Conservation (phyloP, 2,329 filamentous ascomycete genomes). For the Aurifilum marmelostoma region DNA sequence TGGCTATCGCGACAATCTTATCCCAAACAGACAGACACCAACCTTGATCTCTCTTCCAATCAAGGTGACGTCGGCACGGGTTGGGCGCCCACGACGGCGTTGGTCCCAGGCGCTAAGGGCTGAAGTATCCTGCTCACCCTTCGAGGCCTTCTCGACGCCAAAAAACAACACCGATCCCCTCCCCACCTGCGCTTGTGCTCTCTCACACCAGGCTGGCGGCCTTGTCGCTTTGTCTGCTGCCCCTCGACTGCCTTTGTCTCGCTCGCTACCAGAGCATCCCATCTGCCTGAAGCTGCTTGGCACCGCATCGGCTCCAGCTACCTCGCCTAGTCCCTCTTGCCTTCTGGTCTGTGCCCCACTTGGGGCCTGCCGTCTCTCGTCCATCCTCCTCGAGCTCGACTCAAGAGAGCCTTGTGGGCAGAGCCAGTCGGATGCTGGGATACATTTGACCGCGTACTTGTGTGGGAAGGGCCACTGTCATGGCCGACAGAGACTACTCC, state of each 20-base stretch:
- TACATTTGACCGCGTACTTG: background rate
- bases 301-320: background rate
- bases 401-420: background rate
- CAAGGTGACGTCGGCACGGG: constrained; percentile 9
- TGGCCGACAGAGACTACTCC: constrained; percentile 27
- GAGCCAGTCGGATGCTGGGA: constrained; percentile 9
- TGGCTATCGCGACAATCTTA: background rate
- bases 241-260: constrained; percentile 11
- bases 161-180: background rate
- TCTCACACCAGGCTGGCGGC: background rate
- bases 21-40: no score
- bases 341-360: background rate
- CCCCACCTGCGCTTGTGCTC: constrained; percentile 1
- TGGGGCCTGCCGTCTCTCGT: constrained; percentile 9
- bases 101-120: constrained; percentile 8
- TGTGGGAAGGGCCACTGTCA: constrained; percentile 24
- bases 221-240: background rate
- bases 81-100: constrained; percentile 16
- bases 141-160: background rate
- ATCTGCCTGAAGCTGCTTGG: no score
- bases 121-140: background rate
- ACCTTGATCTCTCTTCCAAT: no score
- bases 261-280: background rate
- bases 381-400: background rate
- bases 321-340: background rate